Base-by-base conservation (phyloP, 1,284 basidiomycete genomes). In the Cystobasidium pallidum region DNA sequence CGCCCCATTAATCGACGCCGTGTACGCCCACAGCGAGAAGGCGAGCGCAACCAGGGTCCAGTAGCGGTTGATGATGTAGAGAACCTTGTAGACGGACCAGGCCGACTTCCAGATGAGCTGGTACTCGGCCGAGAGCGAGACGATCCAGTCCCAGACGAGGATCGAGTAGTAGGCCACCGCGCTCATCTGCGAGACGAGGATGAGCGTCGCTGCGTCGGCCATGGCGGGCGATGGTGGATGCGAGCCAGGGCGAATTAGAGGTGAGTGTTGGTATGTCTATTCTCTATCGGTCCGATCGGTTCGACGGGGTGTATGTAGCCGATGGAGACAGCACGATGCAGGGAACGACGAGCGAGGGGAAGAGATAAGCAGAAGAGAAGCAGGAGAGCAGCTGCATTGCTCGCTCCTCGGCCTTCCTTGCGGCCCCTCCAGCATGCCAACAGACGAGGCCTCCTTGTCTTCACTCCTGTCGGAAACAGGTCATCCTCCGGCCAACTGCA, bases 131-230 rank as follows among this genome's bases (percentile, higher is more conserved):
- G 32, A 39, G 1, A 71, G 49, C 32, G 68, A 64, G 30, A 63
- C 61, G 59, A 71, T 58, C 68, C 59, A 63, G 49, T 71, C 68
- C 68, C 68, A 71, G 2, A 62, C 51, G 47, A 71, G 68, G 34
- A 64, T 58, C 3, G 68, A 24, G 36, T 63, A 63, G 47, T 39
- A 49, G 47, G 59, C 61, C 19, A 59, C 54, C 43, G 68, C 59
- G 52, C 34, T 52, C 57, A 71, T 71, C 61, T 64, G 59, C 32
- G 49, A 30, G 45, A 64, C 52, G 49, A 54, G 51, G 49, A 66
- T 30, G 30, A 66, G 15, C 28, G 52, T 49, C 2, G 32, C 45
- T 36, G 62, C 41, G 26, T 64, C 30, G 45, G 45, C 26, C 58
- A 47, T 43, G 30, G 11, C 43, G n/a, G n/a, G n/a, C n/a, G n/a